Evolutionary conservation across 257 asterid genomes (phyloP), one percentile per base, ranked within the genome.

Genomic region (Nicotiana sylvestris): DNA sequence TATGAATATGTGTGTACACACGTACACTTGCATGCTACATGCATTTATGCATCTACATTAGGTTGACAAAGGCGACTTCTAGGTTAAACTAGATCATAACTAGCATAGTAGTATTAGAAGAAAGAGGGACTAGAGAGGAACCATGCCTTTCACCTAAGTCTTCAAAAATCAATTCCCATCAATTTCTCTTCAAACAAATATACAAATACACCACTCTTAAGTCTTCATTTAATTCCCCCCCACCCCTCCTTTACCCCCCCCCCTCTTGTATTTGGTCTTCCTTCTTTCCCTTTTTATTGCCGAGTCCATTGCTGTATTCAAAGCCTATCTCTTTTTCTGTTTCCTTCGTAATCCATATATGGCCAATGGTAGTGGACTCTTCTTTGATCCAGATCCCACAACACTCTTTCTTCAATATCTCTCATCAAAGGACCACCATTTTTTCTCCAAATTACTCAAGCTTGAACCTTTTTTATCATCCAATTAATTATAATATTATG

Each of bases 301-400:
- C 98, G 93, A 92, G 94, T 95, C 97, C 82, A 61, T 86, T 85
- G 93, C 87, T 85, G 51, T 43, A 43, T 43, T 43, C 51, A 43
- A 43, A 43, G 12, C 51, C 51, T 43, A 43, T 66, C 30, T 72
- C 37, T 66, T 68, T 80, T 69, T 67, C 82, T 84, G 51, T 43
- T 84, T 65, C 87, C 86, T 81, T 86, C 82, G 51, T 8, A 43
- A 43, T 43, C 9, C 85, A 81, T 89, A 88, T 88, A 88, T 94
- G 97, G 94, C 96, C 95, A 90, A 84, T 83, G 86, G 88, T 67
- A 89, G 97, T 95, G 98, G 98, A 95, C 97, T 93, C 91, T 84
- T 96, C 87, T 87, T 93, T 93, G 97, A 95, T 95, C 91, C 90
- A 87, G 94, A 93, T 89, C 94, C 85, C 91, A 88, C 83, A 85